These are phyloP conservation scores for Linnemannia schmuckeri DNA, from an alignment of 192 early-diverging fungal genomes.

Conservation along the genomic window DNA sequence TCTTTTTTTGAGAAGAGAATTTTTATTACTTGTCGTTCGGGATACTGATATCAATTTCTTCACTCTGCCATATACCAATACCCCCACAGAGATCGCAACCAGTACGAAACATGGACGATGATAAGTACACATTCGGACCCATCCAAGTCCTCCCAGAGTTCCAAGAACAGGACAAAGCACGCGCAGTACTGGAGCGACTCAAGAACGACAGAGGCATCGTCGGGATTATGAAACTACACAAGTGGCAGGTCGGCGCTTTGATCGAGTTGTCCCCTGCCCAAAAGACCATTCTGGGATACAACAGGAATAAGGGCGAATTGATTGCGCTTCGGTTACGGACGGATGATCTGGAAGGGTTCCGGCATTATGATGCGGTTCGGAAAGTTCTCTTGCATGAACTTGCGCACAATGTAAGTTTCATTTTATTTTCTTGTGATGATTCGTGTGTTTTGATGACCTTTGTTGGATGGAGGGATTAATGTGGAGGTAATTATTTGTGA, in stretches of 20 bases:
- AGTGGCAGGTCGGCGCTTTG: slow-evolving; percentile 77
- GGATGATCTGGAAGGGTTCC: slow-evolving; percentile 81
- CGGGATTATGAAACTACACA: slow-evolving; percentile 68
- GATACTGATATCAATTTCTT: not conserved
- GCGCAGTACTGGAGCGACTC: slow-evolving; percentile 73
- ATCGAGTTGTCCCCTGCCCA: slow-evolving; percentile 80
- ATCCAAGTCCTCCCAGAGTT: slow-evolving; percentile 73
- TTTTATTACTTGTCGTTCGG: not conserved
- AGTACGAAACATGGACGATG: slow-evolving; percentile 34
- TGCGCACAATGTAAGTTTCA: slow-evolving; percentile 72
- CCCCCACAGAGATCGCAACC: slow-evolving; percentile 30
- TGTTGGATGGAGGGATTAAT: not conserved
- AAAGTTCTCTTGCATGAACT: slow-evolving; percentile 85
- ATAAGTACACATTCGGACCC: slow-evolving; percentile 70
- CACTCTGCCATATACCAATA: not conserved
- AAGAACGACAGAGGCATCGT: slow-evolving; percentile 72
- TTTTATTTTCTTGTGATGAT: not conserved
- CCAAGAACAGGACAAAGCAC: slow-evolving; percentile 64
- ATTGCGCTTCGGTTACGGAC: slow-evolving; percentile 85
- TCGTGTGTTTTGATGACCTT: not conserved
- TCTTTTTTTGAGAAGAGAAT: not conserved
- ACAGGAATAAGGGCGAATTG: slow-evolving; percentile 75
- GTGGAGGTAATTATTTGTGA: no score
- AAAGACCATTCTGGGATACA: slow-evolving; percentile 76
- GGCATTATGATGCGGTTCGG: slow-evolving; percentile 75